These are phyloP conservation scores for Phalaenopsis equestris DNA, from an alignment of 106 monocot species.

Conservation along the genomic window DNA sequence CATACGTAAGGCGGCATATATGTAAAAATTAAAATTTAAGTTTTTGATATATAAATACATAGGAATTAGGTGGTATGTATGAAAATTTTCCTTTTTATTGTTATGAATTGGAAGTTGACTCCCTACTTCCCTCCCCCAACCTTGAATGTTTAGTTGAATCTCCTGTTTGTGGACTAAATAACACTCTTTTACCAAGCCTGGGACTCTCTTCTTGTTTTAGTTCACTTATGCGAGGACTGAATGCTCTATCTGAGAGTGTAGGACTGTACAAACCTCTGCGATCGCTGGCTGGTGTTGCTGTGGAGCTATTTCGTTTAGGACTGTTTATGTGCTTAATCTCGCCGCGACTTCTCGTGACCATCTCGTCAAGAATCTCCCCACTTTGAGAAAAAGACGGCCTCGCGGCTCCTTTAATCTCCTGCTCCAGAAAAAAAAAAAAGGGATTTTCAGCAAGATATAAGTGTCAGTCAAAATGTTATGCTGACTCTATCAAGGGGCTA, in stretches of 20 bases:
- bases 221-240: constrained; percentile 15
- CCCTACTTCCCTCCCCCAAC: constrained; percentile 1
- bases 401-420: constrained; percentile 17
- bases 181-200: constrained; percentile 14
- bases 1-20: too few species aligned
- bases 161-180: constrained; percentile 15
- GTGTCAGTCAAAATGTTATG: too few species aligned
- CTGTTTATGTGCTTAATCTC: constrained; percentile 23
- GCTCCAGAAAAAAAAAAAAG: not conserved
- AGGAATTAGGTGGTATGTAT: too few species aligned
- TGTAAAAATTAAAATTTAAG: too few species aligned
- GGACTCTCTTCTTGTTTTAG: constrained; percentile 12
- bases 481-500: too few species aligned
- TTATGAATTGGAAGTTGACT: not conserved
- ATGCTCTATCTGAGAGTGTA: not conserved
- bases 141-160: constrained; percentile 8
- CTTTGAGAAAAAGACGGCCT: constrained; percentile 13
- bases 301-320: constrained; percentile 12
- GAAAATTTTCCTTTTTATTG: not conserved
- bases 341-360: constrained; percentile 20
- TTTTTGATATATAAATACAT: too few species aligned
- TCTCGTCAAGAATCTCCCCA: constrained; percentile 22
- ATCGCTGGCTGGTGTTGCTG: constrained; percentile 12
- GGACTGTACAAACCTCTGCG: constrained; percentile 11
- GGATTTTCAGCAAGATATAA: too few species aligned